Evolutionary conservation across 1,284 basidiomycete genomes (phyloP).

Genomic region (Thecaphora thlaspeos): DNA sequence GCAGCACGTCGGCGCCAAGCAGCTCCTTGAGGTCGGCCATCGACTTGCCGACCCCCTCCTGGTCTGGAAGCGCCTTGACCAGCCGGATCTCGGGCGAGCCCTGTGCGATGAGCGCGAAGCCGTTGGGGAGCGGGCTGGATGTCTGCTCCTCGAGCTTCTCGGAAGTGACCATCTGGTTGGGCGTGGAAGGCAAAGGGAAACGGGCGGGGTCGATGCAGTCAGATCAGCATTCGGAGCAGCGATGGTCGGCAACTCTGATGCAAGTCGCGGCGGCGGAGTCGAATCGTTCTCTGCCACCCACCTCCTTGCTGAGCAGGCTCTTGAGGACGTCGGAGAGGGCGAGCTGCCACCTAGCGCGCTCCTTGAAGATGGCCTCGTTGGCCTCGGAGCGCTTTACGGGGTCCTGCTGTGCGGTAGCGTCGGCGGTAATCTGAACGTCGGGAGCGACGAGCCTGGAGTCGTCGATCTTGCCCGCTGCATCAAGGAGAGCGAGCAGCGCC

Average conservation of each 20-base stretch:
- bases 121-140: conserved; percentile 28
- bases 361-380: conserved; percentile 45
- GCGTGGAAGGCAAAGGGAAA: no score
- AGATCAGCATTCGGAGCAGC: no score
- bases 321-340: conserved; percentile 50
- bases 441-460: conserved; percentile 43
- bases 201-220: no score
- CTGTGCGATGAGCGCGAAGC: conserved; percentile 32
- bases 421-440: conserved; percentile 14
- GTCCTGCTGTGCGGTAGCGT: conserved; percentile 29
- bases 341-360: conserved; percentile 53
- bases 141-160: conserved; percentile 42
- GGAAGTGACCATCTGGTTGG: conserved; percentile 44
- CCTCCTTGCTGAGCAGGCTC: conserved; percentile 47
- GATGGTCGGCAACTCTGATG: no score
- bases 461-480: conserved; percentile 39
- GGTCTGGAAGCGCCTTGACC: conserved; percentile 45
- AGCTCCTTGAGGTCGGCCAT: conserved; percentile 44
- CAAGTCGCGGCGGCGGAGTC: no score
- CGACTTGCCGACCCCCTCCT: conserved; percentile 36
- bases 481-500: conserved; percentile 38
- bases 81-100: conserved; percentile 54
- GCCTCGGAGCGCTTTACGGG: conserved; percentile 32
- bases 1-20: conserved; percentile 54
- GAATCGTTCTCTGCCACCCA: no score